phyloP scores from a whole-genome alignment of 2,329 filamentous ascomycete species.

The Colletotrichum graminicola region DNA sequence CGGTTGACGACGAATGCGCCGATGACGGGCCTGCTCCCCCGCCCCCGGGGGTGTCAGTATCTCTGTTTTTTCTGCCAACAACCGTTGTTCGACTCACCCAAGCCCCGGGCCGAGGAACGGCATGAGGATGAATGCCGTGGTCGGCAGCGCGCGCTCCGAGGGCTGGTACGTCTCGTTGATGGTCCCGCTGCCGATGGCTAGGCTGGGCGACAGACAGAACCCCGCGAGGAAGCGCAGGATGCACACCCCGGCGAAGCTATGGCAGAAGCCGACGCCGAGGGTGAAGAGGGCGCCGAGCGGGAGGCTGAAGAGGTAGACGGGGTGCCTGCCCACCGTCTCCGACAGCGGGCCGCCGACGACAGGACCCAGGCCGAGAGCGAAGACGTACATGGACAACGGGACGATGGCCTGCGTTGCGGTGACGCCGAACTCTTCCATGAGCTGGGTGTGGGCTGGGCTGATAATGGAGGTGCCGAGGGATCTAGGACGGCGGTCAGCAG shows the following conservation, averaged over 20 bases:
- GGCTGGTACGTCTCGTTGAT: constrained; percentile 62
- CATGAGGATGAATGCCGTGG: constrained; percentile 61
- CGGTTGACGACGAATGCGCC: constrained; percentile 61
- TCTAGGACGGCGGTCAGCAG: constrained; percentile 49
- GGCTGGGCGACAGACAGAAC: constrained; percentile 61
- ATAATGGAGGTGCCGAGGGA: constrained; percentile 68
- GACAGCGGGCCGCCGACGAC: constrained; percentile 70
- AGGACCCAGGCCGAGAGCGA: constrained; percentile 71
- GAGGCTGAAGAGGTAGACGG: constrained; percentile 62
- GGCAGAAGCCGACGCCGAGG: constrained; percentile 65
- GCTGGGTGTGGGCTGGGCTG: constrained; percentile 58
- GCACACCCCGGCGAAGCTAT: constrained; percentile 63
- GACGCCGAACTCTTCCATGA: constrained; percentile 67
- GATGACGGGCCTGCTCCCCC: constrained; percentile 56
- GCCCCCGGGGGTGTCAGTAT: constrained; percentile 30
- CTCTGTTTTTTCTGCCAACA: background rate
- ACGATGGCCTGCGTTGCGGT: constrained; percentile 68
- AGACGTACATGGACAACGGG: constrained; percentile 69
- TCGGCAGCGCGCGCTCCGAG: constrained; percentile 56
- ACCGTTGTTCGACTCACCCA: constrained; percentile 53
- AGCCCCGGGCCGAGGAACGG: constrained; percentile 66
- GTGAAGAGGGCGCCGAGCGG: constrained; percentile 67
- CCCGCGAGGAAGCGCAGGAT: constrained; percentile 70
- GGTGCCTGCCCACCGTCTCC: constrained; percentile 67
- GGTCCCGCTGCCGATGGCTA: constrained; percentile 64